These are phyloP conservation scores for Hygrocybe coccinea DNA, from an alignment of 768 basidiomycete genomes.

Conservation along the genomic window DNA sequence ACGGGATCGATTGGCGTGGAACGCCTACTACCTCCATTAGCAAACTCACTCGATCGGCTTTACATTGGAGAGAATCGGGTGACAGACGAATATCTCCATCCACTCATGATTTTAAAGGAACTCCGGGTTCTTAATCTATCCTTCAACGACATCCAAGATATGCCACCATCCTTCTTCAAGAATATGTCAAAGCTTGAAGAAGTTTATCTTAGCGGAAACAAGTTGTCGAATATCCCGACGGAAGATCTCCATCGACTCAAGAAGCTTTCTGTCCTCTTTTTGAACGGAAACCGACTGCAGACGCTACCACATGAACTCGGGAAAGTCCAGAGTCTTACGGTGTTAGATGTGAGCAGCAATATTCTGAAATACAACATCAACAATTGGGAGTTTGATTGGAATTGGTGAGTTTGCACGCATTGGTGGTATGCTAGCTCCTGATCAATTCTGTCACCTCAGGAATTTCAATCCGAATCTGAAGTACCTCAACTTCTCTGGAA, in stretches of 20 bases:
- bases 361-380: constrained; percentile 93
- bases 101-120: constrained; percentile 69
- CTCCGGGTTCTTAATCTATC: constrained; percentile 84
- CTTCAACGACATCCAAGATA: constrained; percentile 90
- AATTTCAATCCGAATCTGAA: constrained; percentile 92
- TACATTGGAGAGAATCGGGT: constrained; percentile 89
- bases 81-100: constrained; percentile 71
- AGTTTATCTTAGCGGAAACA: constrained; percentile 94
- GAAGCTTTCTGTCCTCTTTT: constrained; percentile 66
- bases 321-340: constrained; percentile 69
- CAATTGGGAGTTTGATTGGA: constrained; percentile 99
- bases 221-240: constrained; percentile 80
- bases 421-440: background rate
- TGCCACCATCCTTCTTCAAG: constrained; percentile 72
- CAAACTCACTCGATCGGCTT: constrained; percentile 66
- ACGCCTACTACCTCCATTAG: constrained; percentile 51
- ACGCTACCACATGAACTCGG: constrained; percentile 88
- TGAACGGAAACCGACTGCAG: constrained; percentile 92
- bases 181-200: constrained; percentile 70
- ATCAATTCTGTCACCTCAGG: constrained; percentile 42
- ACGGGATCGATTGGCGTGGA: constrained; percentile 24
- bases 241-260: constrained; percentile 78
- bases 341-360: constrained; percentile 93
- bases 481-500: constrained; percentile 95
- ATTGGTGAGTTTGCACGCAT: constrained; percentile 61